Conservation (phyloP, 345 rosid species). For the Luvunga scandens region DNA sequence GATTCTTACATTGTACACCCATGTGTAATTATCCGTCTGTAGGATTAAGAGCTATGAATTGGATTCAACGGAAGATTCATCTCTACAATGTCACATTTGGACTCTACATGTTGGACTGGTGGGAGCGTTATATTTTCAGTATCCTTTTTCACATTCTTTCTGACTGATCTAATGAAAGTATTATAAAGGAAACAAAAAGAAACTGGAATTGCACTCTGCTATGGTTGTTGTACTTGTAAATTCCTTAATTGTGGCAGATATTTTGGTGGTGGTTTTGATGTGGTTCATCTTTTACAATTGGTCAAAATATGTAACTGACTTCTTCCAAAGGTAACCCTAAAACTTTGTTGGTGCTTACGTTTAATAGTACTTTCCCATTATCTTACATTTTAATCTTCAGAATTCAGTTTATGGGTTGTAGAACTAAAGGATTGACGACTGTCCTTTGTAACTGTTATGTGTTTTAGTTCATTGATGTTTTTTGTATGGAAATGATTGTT, state of each 20-base stretch:
- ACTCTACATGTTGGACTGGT: slow-evolving; percentile 98
- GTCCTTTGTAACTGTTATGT: neutral
- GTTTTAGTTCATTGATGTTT: neutral
- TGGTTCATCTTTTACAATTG: too few relatives aligned
- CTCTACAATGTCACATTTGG: slow-evolving; percentile 98
- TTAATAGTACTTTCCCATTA: neutral
- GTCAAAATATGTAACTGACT: too few relatives aligned
- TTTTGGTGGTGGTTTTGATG: slow-evolving; percentile 45
- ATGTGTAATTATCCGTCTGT: neutral
- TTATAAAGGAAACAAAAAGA: neutral
- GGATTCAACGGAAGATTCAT: slow-evolving; percentile 92
- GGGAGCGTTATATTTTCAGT: slow-evolving; percentile 99
- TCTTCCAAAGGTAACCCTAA: too few relatives aligned
- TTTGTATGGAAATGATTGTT: neutral
- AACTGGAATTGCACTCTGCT: neutral
- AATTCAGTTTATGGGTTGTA: neutral
- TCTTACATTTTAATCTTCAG: neutral
- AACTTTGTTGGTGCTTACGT: slow-evolving; percentile 2
- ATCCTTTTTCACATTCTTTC: slow-evolving; percentile 44
- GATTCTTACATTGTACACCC: too few relatives aligned
- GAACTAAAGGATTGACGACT: neutral
- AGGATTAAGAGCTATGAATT: slow-evolving; percentile 36
- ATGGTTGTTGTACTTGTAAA: slow-evolving; percentile 9
- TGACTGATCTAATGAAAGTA: neutral
- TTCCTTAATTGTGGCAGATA: slow-evolving; percentile 62